Base-by-base conservation (phyloP, 805 yeast genomes). In the Saccharomycopsis schoenii region DNA sequence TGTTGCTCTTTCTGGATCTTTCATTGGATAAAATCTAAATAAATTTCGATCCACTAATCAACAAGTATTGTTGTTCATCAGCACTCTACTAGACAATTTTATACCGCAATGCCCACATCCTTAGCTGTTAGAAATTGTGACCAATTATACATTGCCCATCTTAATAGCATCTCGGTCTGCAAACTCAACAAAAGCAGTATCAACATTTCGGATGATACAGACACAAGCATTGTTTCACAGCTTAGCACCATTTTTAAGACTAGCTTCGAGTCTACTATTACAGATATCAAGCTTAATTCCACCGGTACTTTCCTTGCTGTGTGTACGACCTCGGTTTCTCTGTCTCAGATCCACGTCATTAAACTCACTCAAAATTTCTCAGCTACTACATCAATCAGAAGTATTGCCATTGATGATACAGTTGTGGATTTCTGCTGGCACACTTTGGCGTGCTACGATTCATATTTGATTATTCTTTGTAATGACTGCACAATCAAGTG, bases 381-480 rank as follows among this genome's bases (percentile, higher is more conserved):
- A 10, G 19, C 52, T 14, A 25, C 52, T 5, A 47, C 52, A 2
- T 47, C 52, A 9, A 47, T 47, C n/a, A 47, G 52, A 47, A 47
- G 52, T 12, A 47, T 47, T 15, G 34, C 17, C 6, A 54, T 39
- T 5, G 17, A 54, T 34, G 5, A 9, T 11, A 21, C 34, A 24
- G 52, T 47, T 47, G 34, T 47, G 4, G 52, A 37, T 19, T 19
- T 54, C 29, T 36, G 43, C 39, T 82, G 84, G 80, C 77, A 80
- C 62, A 76, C 74, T 12, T 63, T 74, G 2, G 78, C 82, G 0
- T 71, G 74, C 52, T 69, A 70, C 56, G 80, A 77, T 57, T 69
- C 83, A 0, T 77, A 72, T 55, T 61, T 83, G 29, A 77, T 81
- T 1, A 67, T 79, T 2, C 71, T 82, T 29, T 73, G 80, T 0